Evolutionary conservation across 768 basidiomycete species (phyloP), one percentile per base, ranked within the genome.

Genomic region (Favolaschia claudopus): DNA sequence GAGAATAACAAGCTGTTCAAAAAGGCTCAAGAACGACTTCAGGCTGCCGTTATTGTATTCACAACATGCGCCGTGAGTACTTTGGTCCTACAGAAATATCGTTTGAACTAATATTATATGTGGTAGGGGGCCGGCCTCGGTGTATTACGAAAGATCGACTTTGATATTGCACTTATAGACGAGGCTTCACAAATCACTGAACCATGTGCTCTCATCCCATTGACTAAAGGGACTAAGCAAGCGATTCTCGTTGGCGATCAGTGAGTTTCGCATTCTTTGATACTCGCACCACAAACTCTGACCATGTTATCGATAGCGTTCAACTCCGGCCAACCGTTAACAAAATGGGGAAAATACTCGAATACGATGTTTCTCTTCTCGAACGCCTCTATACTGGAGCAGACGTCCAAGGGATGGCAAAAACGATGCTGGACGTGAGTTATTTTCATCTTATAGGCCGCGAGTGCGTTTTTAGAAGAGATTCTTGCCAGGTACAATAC

Each of bases 171-270:
- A 0, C 72, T 89, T 40, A 86, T 89, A 37, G 89, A 90, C 65
- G 87, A 89, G 63, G 88, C 88, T 0, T 89, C 87, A 0, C 88
- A 89, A 66, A 82, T 89, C 9, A 89, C 87, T 0, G 89, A 90
- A 61, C 85, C 87, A 3, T 81, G 80, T 46, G 82, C 87, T 0
- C 74, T 89, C 32, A 88, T 89, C 29, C 87, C 89, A 1, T 74
- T 90, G 4, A 86, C 88, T 10, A 89, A 89, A 66, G 88, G 86
- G 3, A 81, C 84, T 39, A 70, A 73, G 44, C 73, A 79, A 44
- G 87, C 84, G 0, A 79, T 89, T 6, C 72, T 90, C 13, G 88
- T 89, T 5, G 89, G 89, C 10, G 87, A 89, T 64, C 88, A 89
- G 89, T 90, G 63, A 75, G 86, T 76, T 15, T 20, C 20, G 42